Base-by-base conservation (phyloP, 2,329 filamentous ascomycete genomes). In the Chrysosporium queenslandicum region DNA sequence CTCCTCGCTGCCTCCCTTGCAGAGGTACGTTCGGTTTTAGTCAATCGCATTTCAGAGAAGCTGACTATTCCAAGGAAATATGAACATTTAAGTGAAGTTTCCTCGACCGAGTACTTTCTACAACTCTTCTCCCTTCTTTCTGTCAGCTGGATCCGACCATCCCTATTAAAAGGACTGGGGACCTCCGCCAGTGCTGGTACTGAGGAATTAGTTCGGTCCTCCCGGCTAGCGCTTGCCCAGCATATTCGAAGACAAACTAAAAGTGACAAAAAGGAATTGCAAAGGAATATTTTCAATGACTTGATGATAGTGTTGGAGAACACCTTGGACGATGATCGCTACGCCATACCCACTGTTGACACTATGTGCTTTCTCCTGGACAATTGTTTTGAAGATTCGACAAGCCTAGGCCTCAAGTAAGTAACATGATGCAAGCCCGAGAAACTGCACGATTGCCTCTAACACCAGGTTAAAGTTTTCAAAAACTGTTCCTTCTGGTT, bases 281-380 rank as follows among this genome's bases (percentile, higher is more conserved):
- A 76, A 11, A 63, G 71, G 9, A 66, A 70, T 7, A 68, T 80
- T 23, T 76, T 78, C 56, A 60, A 66, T 7, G 74, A 78, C 2
- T 68, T 87, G 12, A 58, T 77, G 0, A 64, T 71, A 14, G 79
- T 84, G 50, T 66, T 86, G 16, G 74, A 71, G 54, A 64, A 64
- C 1, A 74, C 75, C 50, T 71, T 79, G 37, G 73, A 64, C 43
- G 68, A 83, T 54, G 88, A 95, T 61, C 78, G 87, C 25, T 76
- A 89, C 40, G 67, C 86, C 0, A 77, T 92, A 20, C 85, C 90
- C 0, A 78, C 85, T 0, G 73, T 98, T 2, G 87, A 94, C 60
- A 78, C 90, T 2, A 64, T 86, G 1, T 83, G 83, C 0, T 94
- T 92, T 60, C 69, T 97, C 29, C 77, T 94, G 65, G 82, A 90